Percentiles rank a stretch among this genome's conserved stretches.
These are phyloP conservation scores for Suhomyces anneliseae DNA, from an alignment of 1,139 yeast species.

Conservation along the genomic window DNA sequence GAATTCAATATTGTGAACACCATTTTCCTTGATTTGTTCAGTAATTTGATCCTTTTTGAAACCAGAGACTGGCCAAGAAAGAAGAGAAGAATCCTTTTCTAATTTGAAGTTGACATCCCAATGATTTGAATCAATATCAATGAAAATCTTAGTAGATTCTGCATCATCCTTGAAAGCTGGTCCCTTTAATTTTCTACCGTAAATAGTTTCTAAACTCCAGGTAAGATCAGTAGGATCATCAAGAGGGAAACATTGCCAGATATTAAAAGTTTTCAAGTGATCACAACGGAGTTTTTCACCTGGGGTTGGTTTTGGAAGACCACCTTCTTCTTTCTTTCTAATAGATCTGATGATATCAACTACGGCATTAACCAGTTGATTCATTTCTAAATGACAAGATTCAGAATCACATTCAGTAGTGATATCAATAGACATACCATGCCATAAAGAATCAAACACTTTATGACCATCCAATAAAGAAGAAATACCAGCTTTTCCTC, in stretches of 20 bases:
- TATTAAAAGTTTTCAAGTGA: conserved; percentile 49
- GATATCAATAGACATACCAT: conserved; percentile 85
- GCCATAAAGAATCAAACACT: conserved; percentile 95
- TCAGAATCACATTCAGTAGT: conserved; percentile 49
- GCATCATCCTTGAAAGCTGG: conserved; percentile 52
- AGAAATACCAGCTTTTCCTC: conserved; percentile 88
- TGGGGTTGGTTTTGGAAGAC: conserved; percentile 78
- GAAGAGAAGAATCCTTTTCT: conserved; percentile 16
- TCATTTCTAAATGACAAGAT: conserved; percentile 56
- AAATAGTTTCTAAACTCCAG: conserved; percentile 63
- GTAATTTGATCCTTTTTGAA: conserved; percentile 5
- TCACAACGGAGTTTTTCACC: conserved; percentile 76
- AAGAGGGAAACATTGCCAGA: conserved; percentile 77
- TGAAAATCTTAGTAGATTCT: conserved; percentile 40
- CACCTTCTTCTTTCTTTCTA: conserved; percentile 56
- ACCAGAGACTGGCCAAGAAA: conserved; percentile 14
- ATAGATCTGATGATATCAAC: conserved; percentile 69
- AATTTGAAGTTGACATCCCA: conserved; percentile 47
- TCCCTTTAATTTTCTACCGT: conserved; percentile 68
- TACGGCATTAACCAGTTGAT: conserved; percentile 73
- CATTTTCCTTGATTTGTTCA: conserved; percentile 32
- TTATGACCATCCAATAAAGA: conserved; percentile 91
- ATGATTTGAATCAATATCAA: conserved; percentile 39
- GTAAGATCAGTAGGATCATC: conserved; percentile 52
- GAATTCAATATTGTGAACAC: conserved; percentile 40